Percentiles rank a stretch among this genome's conserved stretches.
phyloP scores from a whole-genome alignment of 768 basidiomycete genomes.

The Suillus alpinus region DNA sequence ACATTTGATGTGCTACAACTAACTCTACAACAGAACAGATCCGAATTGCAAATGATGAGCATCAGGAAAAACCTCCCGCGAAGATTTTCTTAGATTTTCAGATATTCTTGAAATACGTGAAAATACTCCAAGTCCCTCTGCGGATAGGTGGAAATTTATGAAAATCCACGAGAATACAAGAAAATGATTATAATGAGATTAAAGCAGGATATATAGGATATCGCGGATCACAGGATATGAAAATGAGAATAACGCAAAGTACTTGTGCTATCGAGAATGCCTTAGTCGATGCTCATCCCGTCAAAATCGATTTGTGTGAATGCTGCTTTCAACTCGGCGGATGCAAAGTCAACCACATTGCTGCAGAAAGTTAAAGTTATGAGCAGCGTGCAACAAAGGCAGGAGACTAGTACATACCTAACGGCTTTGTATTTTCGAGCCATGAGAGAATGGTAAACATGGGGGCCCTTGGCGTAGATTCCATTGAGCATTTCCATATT shows the following conservation, averaged over 20 bases:
- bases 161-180: not conserved
- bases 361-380: not conserved
- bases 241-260: not conserved
- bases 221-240: not conserved
- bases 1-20: too few species aligned
- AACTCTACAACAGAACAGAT: too few species aligned
- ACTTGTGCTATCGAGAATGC: not conserved
- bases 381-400: not conserved
- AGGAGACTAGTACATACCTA: not conserved
- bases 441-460: not conserved
- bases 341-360: not conserved
- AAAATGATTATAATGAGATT: not conserved
- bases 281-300: not conserved
- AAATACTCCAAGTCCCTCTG: not conserved
- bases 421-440: not conserved
- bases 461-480: not conserved
- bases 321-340: not conserved
- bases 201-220: not conserved
- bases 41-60: too few species aligned
- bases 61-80: too few species aligned
- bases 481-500: not conserved
- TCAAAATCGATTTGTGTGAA: not conserved
- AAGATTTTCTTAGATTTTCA: too few species aligned
- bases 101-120: too few species aligned
- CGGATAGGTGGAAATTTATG: not conserved